These are phyloP conservation scores for Rhododendron kiyosumense DNA, from an alignment of 148 eudicot species.

Conservation along the genomic window DNA sequence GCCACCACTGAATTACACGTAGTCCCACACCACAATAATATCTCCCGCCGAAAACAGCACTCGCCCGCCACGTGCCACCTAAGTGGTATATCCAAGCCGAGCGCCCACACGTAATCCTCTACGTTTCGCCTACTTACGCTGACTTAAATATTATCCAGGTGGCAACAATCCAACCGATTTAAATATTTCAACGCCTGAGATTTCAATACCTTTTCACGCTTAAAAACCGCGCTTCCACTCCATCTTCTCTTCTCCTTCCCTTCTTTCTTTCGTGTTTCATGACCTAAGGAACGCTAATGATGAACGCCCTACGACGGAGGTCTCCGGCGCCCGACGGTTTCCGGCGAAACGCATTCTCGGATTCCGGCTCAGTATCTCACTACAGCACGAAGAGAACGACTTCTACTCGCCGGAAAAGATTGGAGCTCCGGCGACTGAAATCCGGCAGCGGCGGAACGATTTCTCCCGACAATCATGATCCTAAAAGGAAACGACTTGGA, in stretches of 20 bases:
- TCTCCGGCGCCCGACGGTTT: not conserved
- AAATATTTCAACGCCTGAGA: not conserved
- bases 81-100: not conserved
- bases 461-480: not conserved
- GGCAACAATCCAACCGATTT: not conserved
- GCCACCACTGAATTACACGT: conserved; percentile 1
- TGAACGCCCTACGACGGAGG: not conserved
- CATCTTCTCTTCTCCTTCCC: too few relatives aligned
- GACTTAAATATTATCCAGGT: not conserved
- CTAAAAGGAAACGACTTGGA: not conserved
- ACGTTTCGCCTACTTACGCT: not conserved
- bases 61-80: not conserved
- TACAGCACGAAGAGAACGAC: conserved; percentile 10
- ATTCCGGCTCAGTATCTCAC: not conserved
- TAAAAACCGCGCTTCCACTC: not conserved
- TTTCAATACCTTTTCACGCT: not conserved
- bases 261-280: not conserved
- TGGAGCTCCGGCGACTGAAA: conserved; percentile 24
- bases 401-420: conserved; percentile 17
- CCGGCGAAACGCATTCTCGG: conserved; percentile 5
- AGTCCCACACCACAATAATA: not conserved
- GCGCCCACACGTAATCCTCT: not conserved
- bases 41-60: not conserved
- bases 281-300: not conserved
- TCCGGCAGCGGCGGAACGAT: not conserved